These are phyloP conservation scores for Hypoxylon sp. DNA, from an alignment of 2,329 filamentous ascomycete species.

Conservation along the genomic window DNA sequence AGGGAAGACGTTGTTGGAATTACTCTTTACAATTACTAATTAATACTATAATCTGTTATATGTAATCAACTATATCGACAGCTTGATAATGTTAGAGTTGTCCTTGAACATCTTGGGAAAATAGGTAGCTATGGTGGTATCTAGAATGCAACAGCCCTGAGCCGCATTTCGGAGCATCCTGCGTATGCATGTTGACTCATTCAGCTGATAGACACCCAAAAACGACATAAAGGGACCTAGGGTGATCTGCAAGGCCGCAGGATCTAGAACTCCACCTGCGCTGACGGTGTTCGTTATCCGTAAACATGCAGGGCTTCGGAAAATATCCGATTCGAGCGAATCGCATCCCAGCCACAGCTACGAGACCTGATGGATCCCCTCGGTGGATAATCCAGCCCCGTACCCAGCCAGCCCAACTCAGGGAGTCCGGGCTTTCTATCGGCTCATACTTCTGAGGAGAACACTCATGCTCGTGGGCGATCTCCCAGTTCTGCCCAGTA, in stretches of 20 bases:
- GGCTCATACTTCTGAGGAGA: neutral
- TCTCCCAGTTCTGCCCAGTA: conserved; percentile 1
- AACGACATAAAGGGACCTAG: neutral
- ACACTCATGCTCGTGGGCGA: neutral
- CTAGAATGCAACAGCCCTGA: neutral
- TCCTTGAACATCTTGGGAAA: neutral
- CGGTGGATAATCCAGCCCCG: conserved; percentile 14
- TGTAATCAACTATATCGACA: no score
- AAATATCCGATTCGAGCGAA: conserved; percentile 16
- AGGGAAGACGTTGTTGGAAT: neutral
- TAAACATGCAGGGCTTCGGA: conserved; percentile 6
- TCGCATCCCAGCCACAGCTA: conserved; percentile 6
- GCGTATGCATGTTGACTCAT: conserved; percentile 2
- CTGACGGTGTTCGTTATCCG: conserved; percentile 16
- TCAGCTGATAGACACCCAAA: neutral
- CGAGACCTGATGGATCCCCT: conserved; percentile 1
- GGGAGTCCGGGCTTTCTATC: conserved; percentile 5
- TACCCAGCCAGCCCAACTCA: neutral
- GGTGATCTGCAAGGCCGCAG: conserved; percentile 5
- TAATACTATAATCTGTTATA: neutral
- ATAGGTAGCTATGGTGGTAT: no score
- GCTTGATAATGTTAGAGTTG: neutral
- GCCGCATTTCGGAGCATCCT: neutral
- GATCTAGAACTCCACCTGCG: conserved; percentile 4
- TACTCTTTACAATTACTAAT: neutral